Percentiles rank a stretch among this genome's conserved stretches.
These are phyloP conservation scores for Fusarium anthophilum DNA, from an alignment of 2,329 filamentous ascomycete genomes.

Conservation along the genomic window DNA sequence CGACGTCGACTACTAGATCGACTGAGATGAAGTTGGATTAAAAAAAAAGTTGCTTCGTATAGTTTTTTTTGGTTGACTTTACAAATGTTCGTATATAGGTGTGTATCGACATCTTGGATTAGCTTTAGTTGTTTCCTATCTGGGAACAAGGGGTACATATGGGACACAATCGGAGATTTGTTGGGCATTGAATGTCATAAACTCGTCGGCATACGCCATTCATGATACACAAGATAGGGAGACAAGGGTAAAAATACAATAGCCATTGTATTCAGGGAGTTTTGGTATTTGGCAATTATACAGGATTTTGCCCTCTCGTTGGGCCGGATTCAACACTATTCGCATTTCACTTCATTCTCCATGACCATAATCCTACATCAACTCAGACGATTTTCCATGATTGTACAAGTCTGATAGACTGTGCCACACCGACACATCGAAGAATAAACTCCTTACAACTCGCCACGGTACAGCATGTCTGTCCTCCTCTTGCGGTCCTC, in stretches of 20 bases:
- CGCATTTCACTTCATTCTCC: slow-evolving; percentile 22
- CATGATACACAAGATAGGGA: background rate
- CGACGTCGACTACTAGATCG: slow-evolving; percentile 34
- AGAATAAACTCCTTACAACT: slow-evolving; percentile 52
- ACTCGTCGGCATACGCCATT: background rate
- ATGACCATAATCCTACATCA: slow-evolving; percentile 40
- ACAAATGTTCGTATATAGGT: background rate
- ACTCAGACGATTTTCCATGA: slow-evolving; percentile 28
- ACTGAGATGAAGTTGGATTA: slow-evolving; percentile 22
- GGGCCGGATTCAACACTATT: slow-evolving; percentile 20
- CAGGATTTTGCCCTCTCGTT: slow-evolving; percentile 21
- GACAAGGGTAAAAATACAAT: slow-evolving; percentile 22
- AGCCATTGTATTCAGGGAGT: slow-evolving; percentile 30
- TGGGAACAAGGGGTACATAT: background rate
- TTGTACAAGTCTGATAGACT: slow-evolving; percentile 33
- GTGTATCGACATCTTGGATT: background rate
- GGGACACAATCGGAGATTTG: background rate
- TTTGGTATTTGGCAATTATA: slow-evolving; percentile 42
- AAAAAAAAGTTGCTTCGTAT: background rate
- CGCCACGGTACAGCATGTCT: slow-evolving; percentile 61
- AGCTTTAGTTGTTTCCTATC: background rate
- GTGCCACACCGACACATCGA: background rate
- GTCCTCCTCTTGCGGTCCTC: slow-evolving; percentile 65
- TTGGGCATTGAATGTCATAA: background rate
- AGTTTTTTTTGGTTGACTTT: background rate